Conservation (phyloP, 2,329 filamentous ascomycete species). For the Monosporascus sp. region DNA sequence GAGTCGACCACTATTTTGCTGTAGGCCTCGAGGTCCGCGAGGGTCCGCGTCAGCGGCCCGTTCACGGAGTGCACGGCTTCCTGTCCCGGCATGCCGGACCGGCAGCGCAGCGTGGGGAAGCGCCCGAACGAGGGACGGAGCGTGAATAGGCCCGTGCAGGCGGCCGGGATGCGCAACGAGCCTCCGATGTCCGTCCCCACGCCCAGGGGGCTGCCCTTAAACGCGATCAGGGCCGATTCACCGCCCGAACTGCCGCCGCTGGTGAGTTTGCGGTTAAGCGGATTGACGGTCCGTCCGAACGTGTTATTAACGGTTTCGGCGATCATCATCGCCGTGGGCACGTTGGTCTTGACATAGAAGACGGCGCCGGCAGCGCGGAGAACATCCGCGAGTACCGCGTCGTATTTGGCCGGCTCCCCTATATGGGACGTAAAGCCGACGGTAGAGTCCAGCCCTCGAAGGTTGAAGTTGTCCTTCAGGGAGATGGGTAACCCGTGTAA, state of each 20-base stretch:
- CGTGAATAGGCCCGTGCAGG: conserved; percentile 25
- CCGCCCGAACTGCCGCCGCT: conserved; percentile 64
- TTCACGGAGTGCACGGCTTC: conserved; percentile 61
- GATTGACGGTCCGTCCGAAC: conserved; percentile 59
- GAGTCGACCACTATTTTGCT: conserved; percentile 44
- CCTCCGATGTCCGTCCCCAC: conserved; percentile 31
- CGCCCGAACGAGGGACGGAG: conserved; percentile 44
- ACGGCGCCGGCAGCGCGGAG: conserved; percentile 46
- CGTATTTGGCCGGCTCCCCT: conserved; percentile 45
- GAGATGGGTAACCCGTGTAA: conserved; percentile 62
- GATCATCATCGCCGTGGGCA: conserved; percentile 64
- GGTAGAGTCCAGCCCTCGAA: conserved; percentile 54
- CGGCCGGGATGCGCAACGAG: conserved; percentile 28
- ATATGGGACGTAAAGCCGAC: conserved; percentile 61
- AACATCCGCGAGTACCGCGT: conserved; percentile 36
- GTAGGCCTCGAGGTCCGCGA: conserved; percentile 52
- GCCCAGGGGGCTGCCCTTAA: conserved; percentile 55
- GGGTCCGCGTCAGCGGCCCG: conserved; percentile 53
- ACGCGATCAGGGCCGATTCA: conserved; percentile 57
- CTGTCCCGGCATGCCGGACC: conserved; percentile 58
- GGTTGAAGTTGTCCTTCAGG: conserved; percentile 67
- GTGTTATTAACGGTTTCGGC: conserved; percentile 62
- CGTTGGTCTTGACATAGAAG: conserved; percentile 53
- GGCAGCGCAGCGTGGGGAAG: conserved; percentile 49
- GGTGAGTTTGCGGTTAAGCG: conserved; percentile 52